Conservation (phyloP, 2,329 filamentous ascomycete genomes). For the Bipolaris gigantea region DNA sequence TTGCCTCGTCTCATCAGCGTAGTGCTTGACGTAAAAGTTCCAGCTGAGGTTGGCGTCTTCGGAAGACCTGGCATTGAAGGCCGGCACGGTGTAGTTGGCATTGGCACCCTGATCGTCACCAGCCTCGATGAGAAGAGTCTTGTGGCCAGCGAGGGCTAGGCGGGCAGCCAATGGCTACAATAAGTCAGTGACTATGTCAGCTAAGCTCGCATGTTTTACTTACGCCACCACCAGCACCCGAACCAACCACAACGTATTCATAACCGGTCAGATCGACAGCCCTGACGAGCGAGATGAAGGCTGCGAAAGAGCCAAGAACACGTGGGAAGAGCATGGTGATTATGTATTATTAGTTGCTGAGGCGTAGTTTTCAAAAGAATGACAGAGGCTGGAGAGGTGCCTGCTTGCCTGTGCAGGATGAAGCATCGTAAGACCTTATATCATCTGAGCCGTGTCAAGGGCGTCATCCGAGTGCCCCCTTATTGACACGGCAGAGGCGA, state of each 20-base stretch:
- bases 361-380: slow-evolving; percentile 9
- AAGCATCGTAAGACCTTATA: slow-evolving; percentile 13
- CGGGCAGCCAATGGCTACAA: slow-evolving; percentile 49
- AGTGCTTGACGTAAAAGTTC: slow-evolving; percentile 68
- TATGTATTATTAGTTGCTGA: slow-evolving; percentile 5
- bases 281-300: slow-evolving; percentile 25
- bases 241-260: slow-evolving; percentile 66
- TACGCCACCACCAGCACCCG: slow-evolving; percentile 42
- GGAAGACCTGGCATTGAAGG: slow-evolving; percentile 56
- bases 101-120: slow-evolving; percentile 60
- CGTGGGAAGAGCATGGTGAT: slow-evolving; percentile 29
- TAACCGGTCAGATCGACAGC: slow-evolving; percentile 49
- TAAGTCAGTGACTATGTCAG: neutral
- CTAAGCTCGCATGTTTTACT: neutral
- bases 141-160: slow-evolving; percentile 62
- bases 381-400: slow-evolving; percentile 19
- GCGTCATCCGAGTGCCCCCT: neutral
- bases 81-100: slow-evolving; percentile 58
- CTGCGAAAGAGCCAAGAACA: slow-evolving; percentile 23
- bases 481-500: neutral
- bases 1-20: slow-evolving; percentile 57
- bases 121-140: slow-evolving; percentile 63
- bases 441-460: neutral
- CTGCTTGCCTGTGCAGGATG: slow-evolving; percentile 10
- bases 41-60: slow-evolving; percentile 61